A percentile compares a stretch with the other conserved stretches of the same genome.
These are phyloP conservation scores for Melaleuca alternifolia DNA, from an alignment of 345 rosid genomes.

Conservation along the genomic window DNA sequence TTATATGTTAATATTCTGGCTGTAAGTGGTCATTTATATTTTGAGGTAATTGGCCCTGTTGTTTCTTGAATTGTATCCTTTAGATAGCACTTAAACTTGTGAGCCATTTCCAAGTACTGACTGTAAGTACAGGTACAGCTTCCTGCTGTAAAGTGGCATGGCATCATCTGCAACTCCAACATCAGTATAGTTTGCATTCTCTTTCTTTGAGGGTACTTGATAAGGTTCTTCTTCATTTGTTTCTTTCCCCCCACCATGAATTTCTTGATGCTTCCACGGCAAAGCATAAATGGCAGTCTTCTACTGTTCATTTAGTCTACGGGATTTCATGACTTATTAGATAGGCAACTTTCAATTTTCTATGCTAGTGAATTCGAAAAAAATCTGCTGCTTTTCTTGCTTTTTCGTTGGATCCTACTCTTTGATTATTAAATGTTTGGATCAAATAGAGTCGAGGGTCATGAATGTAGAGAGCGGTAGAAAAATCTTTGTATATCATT, in stretches of 20 bases:
- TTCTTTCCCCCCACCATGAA: neutral
- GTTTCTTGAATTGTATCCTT: neutral
- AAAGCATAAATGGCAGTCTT: neutral
- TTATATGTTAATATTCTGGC: neutral
- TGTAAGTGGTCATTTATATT: neutral
- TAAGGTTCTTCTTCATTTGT: neutral
- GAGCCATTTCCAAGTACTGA: neutral
- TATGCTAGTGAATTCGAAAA: neutral
- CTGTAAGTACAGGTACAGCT: neutral
- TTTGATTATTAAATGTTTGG: neutral
- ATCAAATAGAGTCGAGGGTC: neutral
- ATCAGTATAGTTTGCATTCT: neutral
- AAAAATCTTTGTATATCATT: neutral
- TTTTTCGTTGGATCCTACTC: neutral
- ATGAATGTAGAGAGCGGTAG: neutral
- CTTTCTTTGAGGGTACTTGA: neutral
- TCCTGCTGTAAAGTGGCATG: neutral
- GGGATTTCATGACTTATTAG: neutral
- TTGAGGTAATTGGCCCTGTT: neutral
- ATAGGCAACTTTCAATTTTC: neutral
- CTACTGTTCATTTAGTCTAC: neutral
- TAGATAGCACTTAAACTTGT: neutral
- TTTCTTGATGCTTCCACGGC: neutral
- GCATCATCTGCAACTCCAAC: neutral
- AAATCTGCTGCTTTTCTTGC: neutral